phyloP scores from a whole-genome alignment of 768 basidiomycete genomes.

The Calocera cornea region DNA sequence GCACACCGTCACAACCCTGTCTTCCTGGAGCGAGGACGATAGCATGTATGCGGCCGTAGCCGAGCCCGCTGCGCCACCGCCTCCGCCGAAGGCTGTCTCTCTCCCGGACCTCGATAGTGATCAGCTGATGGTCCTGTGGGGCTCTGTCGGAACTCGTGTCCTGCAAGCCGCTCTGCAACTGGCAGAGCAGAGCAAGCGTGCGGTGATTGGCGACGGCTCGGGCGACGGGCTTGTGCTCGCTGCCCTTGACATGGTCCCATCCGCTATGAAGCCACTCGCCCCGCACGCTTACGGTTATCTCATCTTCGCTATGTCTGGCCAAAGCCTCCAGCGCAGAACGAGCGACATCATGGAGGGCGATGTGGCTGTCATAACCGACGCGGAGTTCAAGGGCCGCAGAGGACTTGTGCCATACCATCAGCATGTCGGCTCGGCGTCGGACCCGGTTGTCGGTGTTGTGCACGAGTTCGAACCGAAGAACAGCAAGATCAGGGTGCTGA shows the following conservation, averaged over 20 bases:
- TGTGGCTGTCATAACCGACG: conserved; percentile 58
- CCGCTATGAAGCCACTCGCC: conserved; percentile 33
- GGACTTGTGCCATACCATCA: conserved; percentile 56
- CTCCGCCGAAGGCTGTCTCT: neutral
- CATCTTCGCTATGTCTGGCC: conserved; percentile 57
- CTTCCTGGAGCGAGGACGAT: conserved; percentile 14
- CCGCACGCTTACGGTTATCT: conserved; percentile 50
- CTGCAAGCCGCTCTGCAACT: conserved; percentile 54
- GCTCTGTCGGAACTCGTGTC: conserved; percentile 60
- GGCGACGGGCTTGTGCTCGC: conserved; percentile 63
- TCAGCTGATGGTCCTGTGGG: conserved; percentile 56
- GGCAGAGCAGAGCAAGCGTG: conserved; percentile 61
- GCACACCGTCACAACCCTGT: conserved; percentile 20
- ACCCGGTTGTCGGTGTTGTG: conserved; percentile 59
- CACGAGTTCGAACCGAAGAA: conserved; percentile 78
- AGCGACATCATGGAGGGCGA: conserved; percentile 84
- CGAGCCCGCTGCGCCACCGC: conserved; percentile 13
- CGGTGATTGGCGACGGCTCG: conserved; percentile 72
- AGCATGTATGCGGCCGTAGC: neutral
- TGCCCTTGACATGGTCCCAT: conserved; percentile 52
- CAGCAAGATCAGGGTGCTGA: conserved; percentile 68
- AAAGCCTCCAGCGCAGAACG: conserved; percentile 51
- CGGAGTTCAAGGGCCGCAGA: conserved; percentile 67
- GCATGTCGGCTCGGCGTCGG: conserved; percentile 36
- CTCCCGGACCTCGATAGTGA: conserved; percentile 31